Evolutionary conservation across 805 yeast genomes (phyloP), one percentile per base, ranked within the genome.

Genomic region (Ogataea pini): DNA sequence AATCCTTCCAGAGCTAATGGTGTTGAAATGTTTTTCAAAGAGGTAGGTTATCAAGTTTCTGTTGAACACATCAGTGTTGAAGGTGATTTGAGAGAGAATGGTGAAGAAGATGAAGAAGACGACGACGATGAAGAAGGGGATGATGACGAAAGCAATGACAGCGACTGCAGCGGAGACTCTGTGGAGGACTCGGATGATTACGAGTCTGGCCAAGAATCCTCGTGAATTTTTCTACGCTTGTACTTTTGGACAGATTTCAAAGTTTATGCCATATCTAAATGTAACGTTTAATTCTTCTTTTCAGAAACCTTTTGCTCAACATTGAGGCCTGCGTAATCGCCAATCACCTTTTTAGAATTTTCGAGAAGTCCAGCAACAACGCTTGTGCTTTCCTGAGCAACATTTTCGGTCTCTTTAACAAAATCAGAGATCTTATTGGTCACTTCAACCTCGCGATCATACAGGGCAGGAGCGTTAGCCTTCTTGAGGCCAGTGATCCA

Each of bases 241-340:
- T 45, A 46, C 27, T 52, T 19, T 14, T 19, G 14, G 19, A n/a
- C 28, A 12, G 18, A 32, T n/a, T n/a, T 17, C 17, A 8, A 10
- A 18, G 14, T 36, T 6, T 39, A 31, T 44, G 36, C 27, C 29
- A 17, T 14, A 44, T 42, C 36, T 10, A 39, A 37, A 8, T 28
- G 31, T 31, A 31, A 31, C 13, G 25, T 29, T 47, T 51, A 63
- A 48, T 64, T 61, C 48, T 62, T 65, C 58, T 70, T 77, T 62
- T 77, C 79, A 25, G 82, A 75, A 16, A 81, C 85, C 31, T 78
- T 82, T 49, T 79, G 85, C 49, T 80, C 85, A 24, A 85, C 64
- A 58, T 83, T 80, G 65, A 86, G 72, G 4, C 92, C 92, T n/a
- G 91, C 83, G 55, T 73, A 65, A 13, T 74, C 75, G 31, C 78